phyloP scores from a whole-genome alignment of 768 basidiomycete genomes.

The Lanmaoa rubissima region DNA sequence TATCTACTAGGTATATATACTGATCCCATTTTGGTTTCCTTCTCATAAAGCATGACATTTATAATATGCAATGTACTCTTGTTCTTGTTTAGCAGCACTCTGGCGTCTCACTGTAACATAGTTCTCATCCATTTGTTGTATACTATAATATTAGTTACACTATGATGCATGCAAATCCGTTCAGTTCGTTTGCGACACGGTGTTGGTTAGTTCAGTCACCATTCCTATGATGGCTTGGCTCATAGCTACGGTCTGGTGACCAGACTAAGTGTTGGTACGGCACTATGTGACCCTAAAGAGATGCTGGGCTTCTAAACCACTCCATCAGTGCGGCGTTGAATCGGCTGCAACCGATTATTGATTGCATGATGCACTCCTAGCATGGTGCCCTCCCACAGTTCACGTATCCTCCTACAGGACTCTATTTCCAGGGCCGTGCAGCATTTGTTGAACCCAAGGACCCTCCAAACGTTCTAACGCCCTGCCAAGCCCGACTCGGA shows the following conservation, averaged over 20 bases:
- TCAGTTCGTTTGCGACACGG: background rate
- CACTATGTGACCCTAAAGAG: background rate
- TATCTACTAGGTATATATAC: background rate
- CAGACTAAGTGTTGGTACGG: background rate
- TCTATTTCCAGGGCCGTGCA: background rate
- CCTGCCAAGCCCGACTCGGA: background rate
- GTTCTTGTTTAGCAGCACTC: background rate
- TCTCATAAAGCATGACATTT: background rate
- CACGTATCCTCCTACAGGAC: background rate
- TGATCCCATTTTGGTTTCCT: background rate
- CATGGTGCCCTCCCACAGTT: background rate
- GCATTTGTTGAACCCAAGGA: background rate
- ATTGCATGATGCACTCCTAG: constrained; percentile 2
- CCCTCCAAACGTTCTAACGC: constrained; percentile 5
- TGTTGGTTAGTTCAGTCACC: background rate
- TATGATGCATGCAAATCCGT: background rate
- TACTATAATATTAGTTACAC: too few relatives aligned
- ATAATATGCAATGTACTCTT: background rate
- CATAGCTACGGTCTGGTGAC: too few relatives aligned
- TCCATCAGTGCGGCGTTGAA: constrained; percentile 10
- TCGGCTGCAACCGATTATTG: constrained; percentile 19
- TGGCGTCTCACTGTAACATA: background rate
- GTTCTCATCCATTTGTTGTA: background rate
- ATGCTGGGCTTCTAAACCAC: background rate
- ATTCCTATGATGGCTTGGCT: too few relatives aligned